Evolutionary conservation across 345 rosid species (phyloP).

Genomic region (Pistacia integerrima): DNA sequence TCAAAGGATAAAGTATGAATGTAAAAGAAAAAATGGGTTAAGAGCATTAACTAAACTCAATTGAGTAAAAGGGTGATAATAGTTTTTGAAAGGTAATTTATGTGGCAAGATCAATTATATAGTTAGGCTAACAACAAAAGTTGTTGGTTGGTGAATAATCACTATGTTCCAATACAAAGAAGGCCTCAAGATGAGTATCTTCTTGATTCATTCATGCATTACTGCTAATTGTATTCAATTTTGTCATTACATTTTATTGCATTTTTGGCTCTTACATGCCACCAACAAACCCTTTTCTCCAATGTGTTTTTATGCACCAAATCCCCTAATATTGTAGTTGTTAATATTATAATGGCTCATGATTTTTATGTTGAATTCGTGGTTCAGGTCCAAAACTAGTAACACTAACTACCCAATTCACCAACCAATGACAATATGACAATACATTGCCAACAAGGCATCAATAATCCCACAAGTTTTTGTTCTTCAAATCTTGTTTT

Average conservation of each 20-base stretch:
- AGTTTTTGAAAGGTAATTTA: background rate
- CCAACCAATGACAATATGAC: no score
- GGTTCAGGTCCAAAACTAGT: no score
- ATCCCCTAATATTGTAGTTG: background rate
- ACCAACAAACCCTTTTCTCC: background rate
- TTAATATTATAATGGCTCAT: no score
- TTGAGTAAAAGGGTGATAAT: background rate
- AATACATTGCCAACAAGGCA: no score
- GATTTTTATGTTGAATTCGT: no score
- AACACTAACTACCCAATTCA: no score
- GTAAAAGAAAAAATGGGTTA: no score
- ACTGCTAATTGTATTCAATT: conserved; percentile 9
- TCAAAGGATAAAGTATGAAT: no score
- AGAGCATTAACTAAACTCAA: no score
- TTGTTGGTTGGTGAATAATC: conserved; percentile 34
- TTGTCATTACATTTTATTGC: conserved; percentile 5
- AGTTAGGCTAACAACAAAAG: conserved; percentile 6
- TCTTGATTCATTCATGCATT: conserved; percentile 13
- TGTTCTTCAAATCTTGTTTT: no score
- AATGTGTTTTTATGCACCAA: conserved; percentile 17
- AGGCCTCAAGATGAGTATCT: conserved; percentile 1
- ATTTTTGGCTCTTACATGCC: background rate
- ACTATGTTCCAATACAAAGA: conserved; percentile 16
- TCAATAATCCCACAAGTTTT: no score
- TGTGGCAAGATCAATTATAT: background rate